Percentiles rank a stretch among this genome's conserved stretches.
Evolutionary conservation across 1,284 basidiomycete genomes (phyloP).

Genomic region (Rhodotorula sp.): DNA sequence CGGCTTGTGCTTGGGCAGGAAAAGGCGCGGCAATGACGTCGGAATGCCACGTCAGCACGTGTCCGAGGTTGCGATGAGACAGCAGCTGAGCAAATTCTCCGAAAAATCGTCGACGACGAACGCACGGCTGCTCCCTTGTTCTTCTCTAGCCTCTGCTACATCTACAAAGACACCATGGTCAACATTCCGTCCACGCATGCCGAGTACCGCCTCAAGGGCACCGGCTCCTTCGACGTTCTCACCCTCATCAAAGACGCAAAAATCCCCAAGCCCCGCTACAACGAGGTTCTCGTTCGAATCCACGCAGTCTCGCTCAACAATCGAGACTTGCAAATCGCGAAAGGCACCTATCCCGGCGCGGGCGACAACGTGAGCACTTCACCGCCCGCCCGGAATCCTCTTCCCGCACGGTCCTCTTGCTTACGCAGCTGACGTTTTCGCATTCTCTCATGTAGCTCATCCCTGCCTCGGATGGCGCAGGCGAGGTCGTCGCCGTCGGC

Average conservation of each 20-base stretch:
- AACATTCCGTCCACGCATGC: background rate
- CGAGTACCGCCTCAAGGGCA: constrained; percentile 2
- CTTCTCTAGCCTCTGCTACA: background rate
- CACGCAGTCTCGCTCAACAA: constrained; percentile 50
- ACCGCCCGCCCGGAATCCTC: background rate
- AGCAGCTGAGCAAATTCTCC: background rate
- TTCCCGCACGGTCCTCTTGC: background rate
- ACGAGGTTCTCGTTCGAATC: constrained; percentile 42
- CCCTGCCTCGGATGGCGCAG: constrained; percentile 51
- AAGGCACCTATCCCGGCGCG: constrained; percentile 46
- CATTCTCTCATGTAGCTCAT: constrained; percentile 40
- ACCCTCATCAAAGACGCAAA: background rate
- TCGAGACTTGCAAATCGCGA: constrained; percentile 43
- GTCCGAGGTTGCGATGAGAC: no score
- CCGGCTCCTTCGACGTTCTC: constrained; percentile 3
- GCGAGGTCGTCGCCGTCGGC: constrained; percentile 50
- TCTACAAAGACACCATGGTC: background rate
- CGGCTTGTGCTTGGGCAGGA: no score
- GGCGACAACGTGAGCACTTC: constrained; percentile 33
- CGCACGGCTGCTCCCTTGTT: background rate
- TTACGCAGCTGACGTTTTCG: no score
- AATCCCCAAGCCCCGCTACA: background rate
- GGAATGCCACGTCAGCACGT: no score
- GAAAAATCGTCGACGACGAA: background rate
- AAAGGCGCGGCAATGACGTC: no score